Base-by-base conservation (phyloP, 768 basidiomycete species). In the Hydnomerulius pinastri region DNA sequence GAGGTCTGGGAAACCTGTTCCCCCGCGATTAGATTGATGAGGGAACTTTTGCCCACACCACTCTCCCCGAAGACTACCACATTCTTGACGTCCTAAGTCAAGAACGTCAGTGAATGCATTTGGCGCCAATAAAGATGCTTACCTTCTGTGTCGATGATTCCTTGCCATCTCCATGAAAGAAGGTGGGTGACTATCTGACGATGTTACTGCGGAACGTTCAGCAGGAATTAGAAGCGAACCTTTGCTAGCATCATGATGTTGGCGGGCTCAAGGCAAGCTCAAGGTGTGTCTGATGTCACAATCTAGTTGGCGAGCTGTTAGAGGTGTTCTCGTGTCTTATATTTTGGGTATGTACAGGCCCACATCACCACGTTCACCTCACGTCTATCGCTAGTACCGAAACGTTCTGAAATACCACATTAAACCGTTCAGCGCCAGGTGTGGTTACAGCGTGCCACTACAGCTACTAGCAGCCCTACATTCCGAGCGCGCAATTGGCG, bases 51-150 rank as follows among this genome's bases (percentile, higher is more conserved):
- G 15, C 72, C 70, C 43, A 67, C 50, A 13, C 77, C 75, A 2
- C 66, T 64, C 44, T 76, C 74, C 15, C 77, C 76, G 46, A 77
- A 77, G 27, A 77, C 21, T 15, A 77, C 50, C 25, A 77, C 38
- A 33, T 76, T 77, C 27, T 53, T 65, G 24, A 13, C 25, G 9
- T 52, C 52, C 65, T 64, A 41, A 12, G 35, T 7, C 17, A 40
- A 13, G 50, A 32, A 29, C n/a, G 53, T 47, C 28, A 8, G 41
- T 28, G 17, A 35, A n/a, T 36, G 32, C 28, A 33, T 25, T 4
- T 37, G 6, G 7, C 9, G 5, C 13, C 20, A 18, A 50, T 9
- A n/a, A 18, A 35, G 9, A 28, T 39, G 37, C 63, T 33, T 33
- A 63, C 63, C 30, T 20, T 55, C 24, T 29, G 1, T n/a, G 37